phyloP scores from a whole-genome alignment of 2,329 filamentous ascomycete species.

The Aureobasidium leucospermi region DNA sequence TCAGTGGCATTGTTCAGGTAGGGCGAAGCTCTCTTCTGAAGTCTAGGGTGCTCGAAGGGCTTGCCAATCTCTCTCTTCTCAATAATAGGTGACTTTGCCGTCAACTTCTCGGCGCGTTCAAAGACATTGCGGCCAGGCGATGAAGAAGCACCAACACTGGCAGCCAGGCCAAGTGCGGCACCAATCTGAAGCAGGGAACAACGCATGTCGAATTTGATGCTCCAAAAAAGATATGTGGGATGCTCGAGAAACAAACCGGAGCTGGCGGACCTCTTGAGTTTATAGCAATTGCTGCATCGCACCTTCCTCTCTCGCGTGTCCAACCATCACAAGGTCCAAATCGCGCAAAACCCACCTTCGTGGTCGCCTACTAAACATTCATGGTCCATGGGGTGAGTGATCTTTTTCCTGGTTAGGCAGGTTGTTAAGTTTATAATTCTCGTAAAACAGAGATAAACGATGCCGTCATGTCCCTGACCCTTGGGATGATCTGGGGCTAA shows the following conservation, averaged over 20 bases:
- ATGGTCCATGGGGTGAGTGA: not conserved
- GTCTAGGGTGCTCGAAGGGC: slow-evolving; percentile 15
- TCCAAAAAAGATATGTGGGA: not conserved
- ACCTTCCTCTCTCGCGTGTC: not conserved
- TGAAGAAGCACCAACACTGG: slow-evolving; percentile 2
- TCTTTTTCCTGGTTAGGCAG: slow-evolving; percentile 8
- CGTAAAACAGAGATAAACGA: slow-evolving; percentile 5
- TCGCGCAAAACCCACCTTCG: not conserved
- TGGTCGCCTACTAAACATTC: not conserved
- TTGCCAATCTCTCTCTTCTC: slow-evolving; percentile 12
- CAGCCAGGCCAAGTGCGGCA: slow-evolving; percentile 13
- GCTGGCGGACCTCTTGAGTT: not conserved
- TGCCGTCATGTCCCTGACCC: not conserved
- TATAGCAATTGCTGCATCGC: not conserved
- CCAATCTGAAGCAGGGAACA: slow-evolving; percentile 10
- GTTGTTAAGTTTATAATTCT: not conserved
- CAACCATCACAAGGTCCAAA: not conserved
- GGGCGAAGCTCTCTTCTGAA: slow-evolving; percentile 16
- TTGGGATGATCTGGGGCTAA: slow-evolving; percentile 3
- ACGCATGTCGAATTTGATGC: not conserved
- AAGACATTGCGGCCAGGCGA: slow-evolving; percentile 12
- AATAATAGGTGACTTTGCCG: slow-evolving; percentile 6
- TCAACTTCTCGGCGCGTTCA: slow-evolving; percentile 7
- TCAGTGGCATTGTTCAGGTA: slow-evolving; percentile 16
- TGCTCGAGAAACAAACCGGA: not conserved